Evolutionary conservation across 2,329 filamentous ascomycete genomes (phyloP), one percentile per base, ranked within the genome.

Genomic region (Phyllosticta citribraziliensis): DNA sequence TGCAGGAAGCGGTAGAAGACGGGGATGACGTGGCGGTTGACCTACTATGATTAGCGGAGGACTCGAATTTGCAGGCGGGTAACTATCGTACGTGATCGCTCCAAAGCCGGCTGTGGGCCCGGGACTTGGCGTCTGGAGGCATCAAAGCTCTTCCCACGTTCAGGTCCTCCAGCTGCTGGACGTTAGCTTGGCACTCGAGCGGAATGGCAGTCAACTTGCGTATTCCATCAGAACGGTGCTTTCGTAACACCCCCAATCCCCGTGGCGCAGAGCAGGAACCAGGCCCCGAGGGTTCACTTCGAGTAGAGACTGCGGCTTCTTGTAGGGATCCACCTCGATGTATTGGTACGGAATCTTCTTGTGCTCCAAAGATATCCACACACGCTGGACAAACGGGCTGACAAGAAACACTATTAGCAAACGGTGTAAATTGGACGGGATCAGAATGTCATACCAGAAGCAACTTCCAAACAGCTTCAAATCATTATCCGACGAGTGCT

Each of bases 221-320:
- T 95, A 95, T 86, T 96, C 91, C 71, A 96, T 81, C 67, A 96
- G 82, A 2, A 95, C 87, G 1, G 84, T 84, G 67, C 88, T 93
- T 70, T 95, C 91, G 68, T 91, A 87, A 67, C 87, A 91, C 0
- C 86, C 85, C 89, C 89, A 96, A 64, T 89, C 84, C 11, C 87
- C 88, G 71, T 94, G 87, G 50, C 85, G 80, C 62, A 96, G 80
- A 9, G 86, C 88, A 8, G 91, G 91, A 2, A 95, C 88, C 8
- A 89, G 78, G 0, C 88, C 88, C 58, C 86, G 79, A 2, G 88
- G 88, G 66, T 91, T 93, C 57, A 91, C 84, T 65, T 91, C 88
- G 24, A 91, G 79, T 30, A 93, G 76, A 9, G 84, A 79, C 63
- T 86, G 80, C 1, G 86, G 88, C 64, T 88, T 88, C 66, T 86